Percentiles rank a stretch among this genome's conserved stretches.
These are phyloP conservation scores for Clavaria fumosa DNA, from an alignment of 768 basidiomycete species.

Conservation along the genomic window DNA sequence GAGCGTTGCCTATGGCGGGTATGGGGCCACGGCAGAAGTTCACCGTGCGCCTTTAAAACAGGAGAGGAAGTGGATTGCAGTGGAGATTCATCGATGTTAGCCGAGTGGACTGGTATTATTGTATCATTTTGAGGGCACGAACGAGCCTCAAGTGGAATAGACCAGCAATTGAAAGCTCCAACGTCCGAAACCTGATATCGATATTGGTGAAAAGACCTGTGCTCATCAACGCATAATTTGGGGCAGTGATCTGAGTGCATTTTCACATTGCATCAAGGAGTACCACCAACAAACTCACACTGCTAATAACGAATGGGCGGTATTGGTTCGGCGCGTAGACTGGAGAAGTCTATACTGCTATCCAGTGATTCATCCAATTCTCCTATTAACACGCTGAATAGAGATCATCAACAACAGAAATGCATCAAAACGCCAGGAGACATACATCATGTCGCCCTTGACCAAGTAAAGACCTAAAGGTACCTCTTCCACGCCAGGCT, in stretches of 20 bases:
- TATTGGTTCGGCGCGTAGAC: conserved; percentile 80
- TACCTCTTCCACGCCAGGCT: conserved; percentile 89
- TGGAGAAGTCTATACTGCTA: conserved; percentile 51
- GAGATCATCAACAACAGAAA: conserved; percentile 6
- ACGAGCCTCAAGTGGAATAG: too few species aligned
- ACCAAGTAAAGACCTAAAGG: conserved; percentile 92
- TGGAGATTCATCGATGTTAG: too few species aligned
- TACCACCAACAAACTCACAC: neutral
- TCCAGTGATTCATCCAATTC: conserved; percentile 80
- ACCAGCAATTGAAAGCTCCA: too few species aligned
- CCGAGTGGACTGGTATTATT: too few species aligned
- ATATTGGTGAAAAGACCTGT: too few species aligned
- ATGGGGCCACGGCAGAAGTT: neutral
- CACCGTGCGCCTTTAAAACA: neutral
- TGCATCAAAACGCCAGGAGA: conserved; percentile 4
- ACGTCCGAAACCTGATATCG: too few species aligned
- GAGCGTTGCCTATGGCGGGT: neutral
- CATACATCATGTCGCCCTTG: conserved; percentile 88
- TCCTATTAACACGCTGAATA: conserved; percentile 54
- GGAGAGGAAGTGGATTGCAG: too few species aligned
- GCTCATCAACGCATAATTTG: too few species aligned
- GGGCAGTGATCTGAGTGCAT: too few species aligned
- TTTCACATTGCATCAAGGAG: neutral
- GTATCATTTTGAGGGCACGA: too few species aligned
- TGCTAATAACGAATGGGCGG: conserved; percentile 60